Conservation (phyloP, 1,284 basidiomycete genomes). For the Fomitopsis schrenkii region DNA sequence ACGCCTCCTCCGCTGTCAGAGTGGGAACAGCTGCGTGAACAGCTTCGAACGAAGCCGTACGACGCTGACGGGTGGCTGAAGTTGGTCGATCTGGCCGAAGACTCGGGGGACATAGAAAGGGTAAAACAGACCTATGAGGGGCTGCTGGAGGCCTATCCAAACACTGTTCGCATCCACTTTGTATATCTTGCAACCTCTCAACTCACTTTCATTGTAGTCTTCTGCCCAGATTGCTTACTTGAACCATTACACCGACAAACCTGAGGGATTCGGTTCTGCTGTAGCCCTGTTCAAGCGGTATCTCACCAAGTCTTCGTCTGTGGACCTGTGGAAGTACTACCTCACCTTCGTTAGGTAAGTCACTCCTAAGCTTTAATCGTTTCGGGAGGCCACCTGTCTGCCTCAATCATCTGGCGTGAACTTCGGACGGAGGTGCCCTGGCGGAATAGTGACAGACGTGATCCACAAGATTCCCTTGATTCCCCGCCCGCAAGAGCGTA, state of each 20-base stretch:
- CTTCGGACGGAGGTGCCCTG: too few relatives aligned
- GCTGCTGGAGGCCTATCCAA: slow-evolving; percentile 73
- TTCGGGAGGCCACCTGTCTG: slow-evolving; percentile 1
- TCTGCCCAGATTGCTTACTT: slow-evolving; percentile 80
- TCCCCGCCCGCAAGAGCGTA: not conserved
- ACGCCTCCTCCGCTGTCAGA: slow-evolving; percentile 35
- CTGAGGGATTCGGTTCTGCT: slow-evolving; percentile 62
- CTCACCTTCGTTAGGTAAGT: slow-evolving; percentile 76
- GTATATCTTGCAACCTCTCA: slow-evolving; percentile 6
- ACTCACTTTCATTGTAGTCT: slow-evolving; percentile 39
- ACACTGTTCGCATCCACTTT: slow-evolving; percentile 54
- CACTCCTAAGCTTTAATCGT: not conserved
- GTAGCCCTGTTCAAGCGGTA: slow-evolving; percentile 81
- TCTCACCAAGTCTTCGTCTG: slow-evolving; percentile 76
- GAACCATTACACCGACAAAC: slow-evolving; percentile 60
- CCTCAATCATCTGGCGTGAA: not conserved
- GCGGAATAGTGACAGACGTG: too few relatives aligned
- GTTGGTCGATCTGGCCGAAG: slow-evolving; percentile 63
- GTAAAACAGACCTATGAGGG: slow-evolving; percentile 72
- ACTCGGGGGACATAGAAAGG: slow-evolving; percentile 62
- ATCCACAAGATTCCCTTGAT: too few relatives aligned
- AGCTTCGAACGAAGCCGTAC: slow-evolving; percentile 49
- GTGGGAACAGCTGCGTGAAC: slow-evolving; percentile 43
- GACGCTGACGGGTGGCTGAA: slow-evolving; percentile 68
- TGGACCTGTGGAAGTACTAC: slow-evolving; percentile 87